Evolutionary conservation across 2,329 filamentous ascomycete species (phyloP).

Genomic region (Bipolaris sorokiniana): DNA sequence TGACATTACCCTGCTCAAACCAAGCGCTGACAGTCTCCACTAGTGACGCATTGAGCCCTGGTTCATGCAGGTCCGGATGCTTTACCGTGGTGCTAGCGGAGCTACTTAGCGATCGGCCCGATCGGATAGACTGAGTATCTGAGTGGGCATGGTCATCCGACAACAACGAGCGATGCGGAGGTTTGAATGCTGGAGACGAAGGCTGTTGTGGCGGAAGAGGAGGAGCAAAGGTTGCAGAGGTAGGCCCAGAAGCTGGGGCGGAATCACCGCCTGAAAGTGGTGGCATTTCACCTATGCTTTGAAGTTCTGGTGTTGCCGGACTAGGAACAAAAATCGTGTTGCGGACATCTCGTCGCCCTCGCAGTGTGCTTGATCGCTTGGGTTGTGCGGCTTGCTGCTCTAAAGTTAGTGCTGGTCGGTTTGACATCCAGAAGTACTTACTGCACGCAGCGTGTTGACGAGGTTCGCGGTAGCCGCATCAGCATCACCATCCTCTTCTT

Average conservation of each 20-base stretch:
- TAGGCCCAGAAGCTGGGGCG: conserved; percentile 16
- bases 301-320: conserved; percentile 46
- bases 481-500: conserved; percentile 76
- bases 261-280: conserved; percentile 36
- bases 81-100: conserved; percentile 67
- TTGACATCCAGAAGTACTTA: conserved; percentile 39
- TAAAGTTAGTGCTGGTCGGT: conserved; percentile 22
- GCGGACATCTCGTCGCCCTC: conserved; percentile 87
- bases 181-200: conserved; percentile 45
- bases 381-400: conserved; percentile 63
- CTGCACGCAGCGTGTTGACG: conserved; percentile 70
- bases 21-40: conserved; percentile 89
- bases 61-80: conserved; percentile 80
- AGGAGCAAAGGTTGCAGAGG: conserved; percentile 27
- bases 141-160: conserved; percentile 67
- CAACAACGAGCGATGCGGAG: conserved; percentile 43
- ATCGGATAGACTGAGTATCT: conserved; percentile 90
- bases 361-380: conserved; percentile 69
- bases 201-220: conserved; percentile 41
- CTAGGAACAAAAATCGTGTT: conserved; percentile 84
- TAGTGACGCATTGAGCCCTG: conserved; percentile 85
- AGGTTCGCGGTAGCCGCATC: conserved; percentile 77
- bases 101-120: conserved; percentile 77
- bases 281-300: conserved; percentile 45
- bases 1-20: conserved; percentile 76